Evolutionary conservation across 495 filamentous ascomycete genomes (phyloP).

Genomic region (Cairneyella variabilis): DNA sequence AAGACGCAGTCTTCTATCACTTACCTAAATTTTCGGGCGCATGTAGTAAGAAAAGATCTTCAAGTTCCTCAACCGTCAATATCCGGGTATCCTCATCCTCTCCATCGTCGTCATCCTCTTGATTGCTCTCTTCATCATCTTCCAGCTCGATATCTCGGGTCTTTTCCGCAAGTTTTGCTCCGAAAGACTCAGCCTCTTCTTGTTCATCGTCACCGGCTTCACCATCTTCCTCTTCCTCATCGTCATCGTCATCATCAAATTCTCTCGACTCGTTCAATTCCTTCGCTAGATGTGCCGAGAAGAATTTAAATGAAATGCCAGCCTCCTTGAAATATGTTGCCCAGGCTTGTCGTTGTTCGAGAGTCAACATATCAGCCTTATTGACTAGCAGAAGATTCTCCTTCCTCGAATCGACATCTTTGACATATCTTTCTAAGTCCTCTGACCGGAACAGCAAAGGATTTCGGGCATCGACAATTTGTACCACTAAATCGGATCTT

Average conservation of each 20-base stretch:
- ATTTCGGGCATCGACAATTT: conserved; percentile 97
- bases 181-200: conserved; percentile 29
- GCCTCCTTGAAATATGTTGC: conserved; percentile 80
- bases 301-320: conserved; percentile 87
- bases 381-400: conserved; percentile 92
- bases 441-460: conserved; percentile 91
- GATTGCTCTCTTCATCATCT: conserved; percentile 4
- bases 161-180: conserved; percentile 36
- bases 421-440: conserved; percentile 90
- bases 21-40: conserved; percentile 54
- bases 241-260: conserved; percentile 40
- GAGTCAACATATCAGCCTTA: conserved; percentile 99
- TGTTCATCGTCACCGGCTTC: conserved; percentile 29
- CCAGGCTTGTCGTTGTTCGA: conserved; percentile 80
- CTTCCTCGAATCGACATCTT: conserved; percentile 84
- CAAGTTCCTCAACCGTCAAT: conserved; percentile 85
- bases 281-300: conserved; percentile 89
- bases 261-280: conserved; percentile 70
- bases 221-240: conserved; percentile 26
- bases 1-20: conserved; percentile 4
- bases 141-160: conserved; percentile 30
- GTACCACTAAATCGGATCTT: conserved; percentile 89
- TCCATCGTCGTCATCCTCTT: conserved; percentile 27
- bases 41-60: conserved; percentile 79
- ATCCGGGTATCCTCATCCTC: conserved; percentile 67